phyloP scores from a whole-genome alignment of 1,284 basidiomycete genomes.

The Puccinia horiana region DNA sequence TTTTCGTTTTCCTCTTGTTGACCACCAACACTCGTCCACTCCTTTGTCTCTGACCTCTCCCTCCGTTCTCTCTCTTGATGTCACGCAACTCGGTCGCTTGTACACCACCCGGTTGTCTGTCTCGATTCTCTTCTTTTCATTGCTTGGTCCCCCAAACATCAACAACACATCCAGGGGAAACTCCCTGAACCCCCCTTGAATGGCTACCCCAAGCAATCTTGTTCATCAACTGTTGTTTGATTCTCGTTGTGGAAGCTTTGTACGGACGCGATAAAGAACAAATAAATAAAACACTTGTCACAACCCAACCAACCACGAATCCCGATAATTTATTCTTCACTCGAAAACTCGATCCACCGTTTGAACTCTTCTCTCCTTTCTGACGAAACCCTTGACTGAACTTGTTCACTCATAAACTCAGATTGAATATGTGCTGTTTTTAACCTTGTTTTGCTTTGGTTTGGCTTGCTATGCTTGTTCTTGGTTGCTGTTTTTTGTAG shows the following conservation, averaged over 20 bases:
- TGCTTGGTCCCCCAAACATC: neutral
- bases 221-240: neutral
- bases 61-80: neutral
- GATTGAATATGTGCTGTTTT: neutral
- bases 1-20: neutral
- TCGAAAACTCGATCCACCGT: neutral
- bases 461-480: neutral
- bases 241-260: neutral
- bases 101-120: neutral
- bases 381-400: neutral
- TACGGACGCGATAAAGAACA: neutral
- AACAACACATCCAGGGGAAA: neutral
- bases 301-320: neutral
- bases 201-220: neutral
- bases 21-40: neutral
- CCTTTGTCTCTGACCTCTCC: neutral
- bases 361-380: neutral
- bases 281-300: too few species aligned
- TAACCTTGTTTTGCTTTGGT: conserved; percentile 1
- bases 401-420: neutral
- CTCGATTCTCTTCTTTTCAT: neutral
- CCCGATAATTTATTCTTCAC: neutral
- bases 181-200: neutral
- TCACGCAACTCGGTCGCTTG: neutral
- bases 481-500: conserved; percentile 12